These are phyloP conservation scores for Delitschia confertaspora DNA, from an alignment of 495 filamentous ascomycete genomes.

Conservation along the genomic window DNA sequence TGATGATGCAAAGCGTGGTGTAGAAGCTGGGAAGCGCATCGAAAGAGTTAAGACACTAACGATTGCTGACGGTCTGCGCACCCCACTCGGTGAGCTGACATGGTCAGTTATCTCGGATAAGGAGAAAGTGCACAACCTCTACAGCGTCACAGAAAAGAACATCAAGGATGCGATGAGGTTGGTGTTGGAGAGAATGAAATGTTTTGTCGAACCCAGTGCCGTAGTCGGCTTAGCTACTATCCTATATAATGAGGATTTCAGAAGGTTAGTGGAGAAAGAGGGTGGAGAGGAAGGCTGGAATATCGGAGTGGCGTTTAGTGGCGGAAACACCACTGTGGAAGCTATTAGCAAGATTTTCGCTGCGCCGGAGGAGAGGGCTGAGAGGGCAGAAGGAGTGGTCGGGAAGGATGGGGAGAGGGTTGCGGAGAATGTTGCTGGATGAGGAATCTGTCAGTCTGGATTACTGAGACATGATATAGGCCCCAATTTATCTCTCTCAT, in stretches of 20 bases:
- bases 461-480: no score
- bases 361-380: conserved; percentile 21
- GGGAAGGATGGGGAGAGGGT: conserved; percentile 35
- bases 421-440: conserved; percentile 44
- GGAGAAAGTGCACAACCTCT: conserved; percentile 64
- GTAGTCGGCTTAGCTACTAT: conserved; percentile 77
- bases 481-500: no score
- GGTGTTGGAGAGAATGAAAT: conserved; percentile 83
- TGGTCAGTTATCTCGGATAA: conserved; percentile 74
- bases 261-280: conserved; percentile 58
- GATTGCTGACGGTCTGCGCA: conserved; percentile 83
- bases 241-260: conserved; percentile 78
- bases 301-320: conserved; percentile 76
- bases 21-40: conserved; percentile 54
- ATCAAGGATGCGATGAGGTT: conserved; percentile 69
- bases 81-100: conserved; percentile 66
- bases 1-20: conserved; percentile 67
- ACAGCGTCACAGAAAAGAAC: conserved; percentile 69
- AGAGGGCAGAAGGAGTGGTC: conserved; percentile 35
- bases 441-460: no score
- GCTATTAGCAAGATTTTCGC: conserved; percentile 59
- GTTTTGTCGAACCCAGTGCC: conserved; percentile 83
- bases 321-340: conserved; percentile 85
- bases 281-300: conserved; percentile 72
- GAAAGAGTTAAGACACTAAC: conserved; percentile 62